Conservation (phyloP, 1,284 basidiomycete genomes). For the Irpex sp. region DNA sequence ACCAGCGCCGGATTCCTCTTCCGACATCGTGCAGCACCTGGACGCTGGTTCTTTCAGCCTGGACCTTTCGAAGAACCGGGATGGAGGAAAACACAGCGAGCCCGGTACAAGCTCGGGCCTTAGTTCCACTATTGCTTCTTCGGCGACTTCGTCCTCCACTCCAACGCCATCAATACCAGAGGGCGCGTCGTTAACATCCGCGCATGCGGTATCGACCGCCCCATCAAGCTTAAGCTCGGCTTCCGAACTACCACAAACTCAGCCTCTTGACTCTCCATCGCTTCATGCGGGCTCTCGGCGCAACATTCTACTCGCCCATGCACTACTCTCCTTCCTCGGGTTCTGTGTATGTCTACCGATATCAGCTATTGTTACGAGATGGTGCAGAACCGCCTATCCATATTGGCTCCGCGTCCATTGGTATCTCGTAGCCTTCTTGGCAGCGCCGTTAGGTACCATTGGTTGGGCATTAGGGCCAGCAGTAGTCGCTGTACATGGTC, state of each 20-base stretch:
- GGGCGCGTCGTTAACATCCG: neutral
- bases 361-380: slow-evolving; percentile 58
- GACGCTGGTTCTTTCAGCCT: slow-evolving; percentile 43
- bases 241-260: slow-evolving; percentile 4
- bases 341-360: slow-evolving; percentile 60
- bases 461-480: slow-evolving; percentile 50
- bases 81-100: slow-evolving; percentile 10
- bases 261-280: slow-evolving; percentile 9
- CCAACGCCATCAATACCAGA: neutral
- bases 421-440: slow-evolving; percentile 42
- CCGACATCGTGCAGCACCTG: slow-evolving; percentile 42
- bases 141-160: neutral
- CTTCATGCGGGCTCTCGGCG: slow-evolving; percentile 19
- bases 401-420: slow-evolving; percentile 61
- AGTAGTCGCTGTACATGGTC: slow-evolving; percentile 42
- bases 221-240: slow-evolving; percentile 4
- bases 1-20: slow-evolving; percentile 37
- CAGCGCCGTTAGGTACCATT: slow-evolving; percentile 45
- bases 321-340: slow-evolving; percentile 47
- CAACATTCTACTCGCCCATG: slow-evolving; percentile 50
- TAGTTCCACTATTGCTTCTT: slow-evolving; percentile 6
- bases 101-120: neutral
- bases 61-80: slow-evolving; percentile 39
- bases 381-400: slow-evolving; percentile 49
- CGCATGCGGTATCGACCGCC: slow-evolving; percentile 4